Percentiles rank a stretch among this genome's conserved stretches.
Conservation (phyloP, 164 flowering plant species). For the Umbilicus rupestris region DNA sequence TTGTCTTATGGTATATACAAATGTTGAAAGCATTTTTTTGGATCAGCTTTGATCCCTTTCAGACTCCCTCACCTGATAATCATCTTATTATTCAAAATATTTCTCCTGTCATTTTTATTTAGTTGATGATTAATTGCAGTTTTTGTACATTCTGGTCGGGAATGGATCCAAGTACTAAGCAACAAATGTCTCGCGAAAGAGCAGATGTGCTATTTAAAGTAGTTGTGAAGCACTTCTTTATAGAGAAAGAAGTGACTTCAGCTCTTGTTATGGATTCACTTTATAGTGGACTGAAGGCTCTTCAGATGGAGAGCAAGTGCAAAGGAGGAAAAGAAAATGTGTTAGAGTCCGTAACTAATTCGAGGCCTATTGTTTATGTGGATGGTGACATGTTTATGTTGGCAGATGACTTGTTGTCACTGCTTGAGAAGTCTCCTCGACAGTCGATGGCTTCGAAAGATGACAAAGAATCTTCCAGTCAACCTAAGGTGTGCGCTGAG, state of each 20-base stretch:
- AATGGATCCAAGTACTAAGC: slow-evolving; percentile 60
- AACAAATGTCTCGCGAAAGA: slow-evolving; percentile 78
- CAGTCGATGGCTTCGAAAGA: slow-evolving; percentile 89
- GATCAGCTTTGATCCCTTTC: background rate
- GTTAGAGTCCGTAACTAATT: slow-evolving; percentile 44
- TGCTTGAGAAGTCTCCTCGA: slow-evolving; percentile 74
- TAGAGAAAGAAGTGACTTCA: slow-evolving; percentile 95
- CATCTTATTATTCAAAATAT: background rate
- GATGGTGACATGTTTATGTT: slow-evolving; percentile 80
- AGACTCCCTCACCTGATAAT: background rate
- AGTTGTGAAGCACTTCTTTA: slow-evolving; percentile 79
- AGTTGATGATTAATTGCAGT: slow-evolving; percentile 31
- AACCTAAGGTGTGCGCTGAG: slow-evolving; percentile 43
- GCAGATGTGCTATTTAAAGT: slow-evolving; percentile 68
- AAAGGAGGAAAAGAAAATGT: slow-evolving; percentile 40
- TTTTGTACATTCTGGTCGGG: slow-evolving; percentile 84
- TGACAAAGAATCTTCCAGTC: slow-evolving; percentile 86
- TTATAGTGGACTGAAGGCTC: slow-evolving; percentile 89
- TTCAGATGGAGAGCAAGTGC: slow-evolving; percentile 56
- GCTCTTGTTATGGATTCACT: slow-evolving; percentile 97
- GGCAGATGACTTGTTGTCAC: slow-evolving; percentile 70
- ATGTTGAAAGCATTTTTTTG: slow-evolving; percentile 3
- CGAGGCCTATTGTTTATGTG: slow-evolving; percentile 57
- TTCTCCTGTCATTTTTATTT: background rate
- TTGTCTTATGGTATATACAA: background rate